Evolutionary conservation across 164 flowering plant genomes (phyloP), one percentile per base, ranked within the genome.

Genomic region (Malania oleifera): DNA sequence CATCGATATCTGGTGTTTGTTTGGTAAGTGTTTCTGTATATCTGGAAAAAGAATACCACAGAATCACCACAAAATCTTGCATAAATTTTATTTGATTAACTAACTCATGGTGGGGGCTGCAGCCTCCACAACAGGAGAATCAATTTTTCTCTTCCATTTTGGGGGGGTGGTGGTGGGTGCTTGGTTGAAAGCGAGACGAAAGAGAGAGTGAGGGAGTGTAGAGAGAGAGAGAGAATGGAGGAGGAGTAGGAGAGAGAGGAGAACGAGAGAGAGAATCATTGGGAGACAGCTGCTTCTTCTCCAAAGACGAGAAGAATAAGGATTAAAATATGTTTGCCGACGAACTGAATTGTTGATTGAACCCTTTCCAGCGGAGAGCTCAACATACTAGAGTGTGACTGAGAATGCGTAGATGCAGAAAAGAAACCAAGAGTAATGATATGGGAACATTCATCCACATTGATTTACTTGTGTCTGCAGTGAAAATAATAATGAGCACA

Each of bases 11-110:
- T 2, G 89, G 90, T 13, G 99, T 87, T 47, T n/a, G n/a, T n/a
- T n/a, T n/a, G n/a, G n/a, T n/a, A n/a, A n/a, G n/a, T n/a, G n/a
- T n/a, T n/a, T n/a, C n/a, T n/a, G n/a, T n/a, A 95, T 91, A 15
- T 70, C 80, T 2, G 95, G n/a, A n/a, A n/a, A n/a, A n/a, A n/a
- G n/a, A 79, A 59, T 91, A 95, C 99, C 99, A 95, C 73, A 95
- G 74, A 66, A 91, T 87, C 17, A 75, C 54, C 52, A 95, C 89
- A 68, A 95, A 95, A 59, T 95, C 99, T 64, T 79, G 80, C 66
- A 95, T n/a, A 57, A 29, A 91, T 45, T 61, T 84, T 85, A 50
- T 78, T n/a, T 67, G 35, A 91, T 71, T 38, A 95, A 95, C 17
- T 89, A 89, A 41, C 75, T 76, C 18, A 78, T 43, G n/a, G n/a